Evolutionary conservation across 768 basidiomycete species (phyloP), one percentile per base, ranked within the genome.

Genomic region (Saitozyma podzolica): DNA sequence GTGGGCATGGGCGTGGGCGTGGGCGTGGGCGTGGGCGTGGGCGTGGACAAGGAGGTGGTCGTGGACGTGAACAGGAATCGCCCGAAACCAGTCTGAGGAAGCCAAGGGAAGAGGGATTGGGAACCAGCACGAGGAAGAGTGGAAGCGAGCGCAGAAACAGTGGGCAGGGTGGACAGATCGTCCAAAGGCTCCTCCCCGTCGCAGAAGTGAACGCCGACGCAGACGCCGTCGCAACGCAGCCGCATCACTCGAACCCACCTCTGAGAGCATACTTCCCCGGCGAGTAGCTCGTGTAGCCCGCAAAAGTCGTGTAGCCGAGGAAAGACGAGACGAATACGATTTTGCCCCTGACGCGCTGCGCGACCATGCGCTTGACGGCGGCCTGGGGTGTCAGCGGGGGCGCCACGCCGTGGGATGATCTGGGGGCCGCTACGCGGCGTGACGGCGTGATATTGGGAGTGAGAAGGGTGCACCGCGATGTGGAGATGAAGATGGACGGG

Each of bases 261-360:
- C 91, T 81, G 7, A 95, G 76, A 8, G 93, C 93, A 69, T 89
- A 88, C 75, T 95, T 95, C 9, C 86, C 88, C 0, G 92, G 90
- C 0, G 89, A 82, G 78, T 95, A 95, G 0, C 86, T 85, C 1
- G 88, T 82, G 69, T 87, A 95, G 0, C 93, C 92, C 3, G 89
- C 80, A 58, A 92, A 85, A 2, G 85, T 84, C 82, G 91, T 87
- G 69, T 87, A 86, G 0, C 87, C 89, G 10, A 92, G 79, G 6
- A 87, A 85, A 0, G 89, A 91, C 0, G 86, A 87, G 29, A 90
- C 85, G 47, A 95, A 85, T 16, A 90, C 82, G 45, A 92, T 87
- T 74, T 89, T 91, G 19, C 88, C 67, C 62, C 85, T 83, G 19
- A 80, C 78, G 41, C 83, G 81, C n/a, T 84, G 79, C 55, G 83